Evolutionary conservation across 257 asterid species (phyloP).

Genomic region (Nemophila menziesii): DNA sequence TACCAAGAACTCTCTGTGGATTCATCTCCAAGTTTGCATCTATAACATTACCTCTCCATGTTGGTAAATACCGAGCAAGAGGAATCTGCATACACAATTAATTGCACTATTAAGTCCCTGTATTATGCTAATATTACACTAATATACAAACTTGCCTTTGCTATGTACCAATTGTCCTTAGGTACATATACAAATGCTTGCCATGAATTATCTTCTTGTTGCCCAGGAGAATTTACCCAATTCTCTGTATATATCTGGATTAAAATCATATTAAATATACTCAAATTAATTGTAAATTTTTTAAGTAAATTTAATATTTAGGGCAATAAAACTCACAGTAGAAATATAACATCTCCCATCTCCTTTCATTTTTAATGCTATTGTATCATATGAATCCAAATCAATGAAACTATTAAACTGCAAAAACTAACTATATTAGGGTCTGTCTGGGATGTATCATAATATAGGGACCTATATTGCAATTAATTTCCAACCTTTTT

Average conservation of each 20-base stretch:
- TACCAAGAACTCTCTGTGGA: constrained; percentile 70
- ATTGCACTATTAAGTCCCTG: not conserved
- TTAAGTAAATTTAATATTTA: not conserved
- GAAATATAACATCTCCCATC: constrained; percentile 97
- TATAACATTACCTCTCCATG: constrained; percentile 92
- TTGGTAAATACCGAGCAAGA: constrained; percentile 68
- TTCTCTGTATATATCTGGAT: constrained; percentile 91
- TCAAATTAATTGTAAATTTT: not conserved
- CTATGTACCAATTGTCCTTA: constrained; percentile 77
- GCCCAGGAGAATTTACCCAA: constrained; percentile 98
- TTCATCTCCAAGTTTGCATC: constrained; percentile 85
- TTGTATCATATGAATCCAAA: constrained; percentile 72
- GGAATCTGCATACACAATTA: constrained; percentile 50
- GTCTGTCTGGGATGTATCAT: not conserved
- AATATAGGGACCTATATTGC: not conserved
- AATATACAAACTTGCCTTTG: constrained; percentile 45
- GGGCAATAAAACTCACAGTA: constrained; percentile 53
- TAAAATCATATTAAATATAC: constrained; percentile 13
- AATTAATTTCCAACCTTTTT: constrained; percentile 41
- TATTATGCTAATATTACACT: not conserved
- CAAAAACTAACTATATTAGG: constrained; percentile 12
- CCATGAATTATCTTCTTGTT: constrained; percentile 98
- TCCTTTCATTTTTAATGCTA: constrained; percentile 78
- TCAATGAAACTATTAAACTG: constrained; percentile 97
- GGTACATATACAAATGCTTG: constrained; percentile 88